phyloP scores from a whole-genome alignment of 805 yeast genomes.

The Candida michaelii region DNA sequence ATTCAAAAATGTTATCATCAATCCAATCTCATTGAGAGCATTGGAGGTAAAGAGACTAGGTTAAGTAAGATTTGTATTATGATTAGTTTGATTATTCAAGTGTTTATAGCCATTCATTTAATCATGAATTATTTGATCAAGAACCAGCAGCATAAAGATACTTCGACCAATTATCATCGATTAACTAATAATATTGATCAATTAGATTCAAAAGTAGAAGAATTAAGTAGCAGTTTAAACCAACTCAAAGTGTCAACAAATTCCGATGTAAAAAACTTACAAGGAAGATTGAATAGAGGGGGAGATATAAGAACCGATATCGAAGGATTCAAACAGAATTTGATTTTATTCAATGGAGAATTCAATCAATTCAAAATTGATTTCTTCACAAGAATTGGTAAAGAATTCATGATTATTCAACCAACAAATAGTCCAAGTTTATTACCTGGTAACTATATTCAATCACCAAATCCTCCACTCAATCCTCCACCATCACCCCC shows the following conservation, averaged over 20 bases:
- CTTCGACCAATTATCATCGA: background rate
- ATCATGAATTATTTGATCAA: constrained; percentile 1
- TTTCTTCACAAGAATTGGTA: constrained; percentile 8
- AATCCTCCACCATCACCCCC: background rate
- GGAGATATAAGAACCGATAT: constrained; percentile 19
- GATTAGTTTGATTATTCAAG: constrained; percentile 7
- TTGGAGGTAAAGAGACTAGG: background rate
- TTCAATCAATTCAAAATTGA: constrained; percentile 13
- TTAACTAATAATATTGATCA: background rate
- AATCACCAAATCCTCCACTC: background rate
- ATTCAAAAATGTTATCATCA: constrained; percentile 28
- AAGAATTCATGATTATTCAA: constrained; percentile 10
- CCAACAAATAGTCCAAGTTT: constrained; percentile 1
- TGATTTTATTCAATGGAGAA: constrained; percentile 9
- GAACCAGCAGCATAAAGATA: background rate
- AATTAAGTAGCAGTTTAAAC: background rate
- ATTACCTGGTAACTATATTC: background rate
- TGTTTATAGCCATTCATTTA: constrained; percentile 2
- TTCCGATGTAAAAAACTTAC: constrained; percentile 10
- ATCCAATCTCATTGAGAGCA: constrained; percentile 17
- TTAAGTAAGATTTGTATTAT: constrained; percentile 1
- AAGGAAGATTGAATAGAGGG: constrained; percentile 18
- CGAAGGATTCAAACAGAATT: constrained; percentile 9
- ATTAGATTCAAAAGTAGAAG: background rate
- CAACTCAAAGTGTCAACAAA: background rate